Evolutionary conservation across 2,329 filamentous ascomycete genomes (phyloP), one percentile per base, ranked within the genome.

Genomic region (Ophiosphaerella korrae): DNA sequence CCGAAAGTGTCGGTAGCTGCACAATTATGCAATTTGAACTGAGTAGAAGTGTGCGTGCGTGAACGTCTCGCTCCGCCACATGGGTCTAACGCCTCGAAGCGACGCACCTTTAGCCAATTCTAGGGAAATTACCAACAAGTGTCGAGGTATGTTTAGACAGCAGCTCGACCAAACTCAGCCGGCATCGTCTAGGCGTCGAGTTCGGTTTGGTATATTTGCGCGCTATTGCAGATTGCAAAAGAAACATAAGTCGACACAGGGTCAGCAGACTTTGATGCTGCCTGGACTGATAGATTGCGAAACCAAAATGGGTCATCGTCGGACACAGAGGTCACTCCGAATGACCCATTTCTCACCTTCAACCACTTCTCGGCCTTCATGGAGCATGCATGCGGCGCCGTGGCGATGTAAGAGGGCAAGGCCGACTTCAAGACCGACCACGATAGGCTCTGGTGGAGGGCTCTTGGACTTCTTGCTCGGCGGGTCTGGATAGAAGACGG

Each of bases 261-360:
- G 11, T 29, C 26, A 29, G 7, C 26, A 29, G 26, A 21, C 11
- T 29, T 29, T 6, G 26, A n/a, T 40, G 37, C 26, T 26, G 18
- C 26, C 21, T 40, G 21, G 7, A n/a, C 13, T n/a, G 21, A 9
- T 7, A 8, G 5, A 37, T 18, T 14, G 16, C 23, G 12, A 12
- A 31, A 14, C 14, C 14, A 36, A 18, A 8, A 11, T 24, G 12
- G 32, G 16, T n/a, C 21, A n/a, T 64, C 62, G 85, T 55, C 81
- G 77, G 12, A 92, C 81, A 65, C 88, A 90, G 36, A 96, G 74
- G 77, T 96, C 92, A 56, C 88, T 95, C 58, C 92, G 80, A 52
- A 96, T 82, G 52, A 96, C 87, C 92, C 92, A 96, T 74, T 96
- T 96, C 76, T 96, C 90, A 8, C 92, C 92, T 36, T 82, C 80